Evolutionary conservation across 257 asterid genomes (phyloP), one percentile per base, ranked within the genome.

Genomic region (Plantago elongata): DNA sequence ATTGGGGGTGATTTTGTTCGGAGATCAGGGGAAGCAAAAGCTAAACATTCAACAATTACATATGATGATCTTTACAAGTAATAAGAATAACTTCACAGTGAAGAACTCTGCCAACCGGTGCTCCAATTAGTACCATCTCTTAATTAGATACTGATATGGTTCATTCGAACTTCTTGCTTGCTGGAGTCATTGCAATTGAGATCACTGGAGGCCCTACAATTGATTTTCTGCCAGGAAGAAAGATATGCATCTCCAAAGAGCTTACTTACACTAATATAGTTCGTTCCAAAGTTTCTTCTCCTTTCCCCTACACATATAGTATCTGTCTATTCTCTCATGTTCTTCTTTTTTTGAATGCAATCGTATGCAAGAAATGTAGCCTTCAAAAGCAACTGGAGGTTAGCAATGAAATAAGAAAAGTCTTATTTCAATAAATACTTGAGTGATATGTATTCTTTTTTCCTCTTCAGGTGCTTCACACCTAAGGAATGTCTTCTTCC

Each of bases 21-120:
- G 78, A 69, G 44, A 34, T 63, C 96, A 91, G 98, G 88, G 66
- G 78, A 66, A 61, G 71, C 88, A 45, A 91, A 91, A 74, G 84
- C 84, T 57, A 84, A 79, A 60, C 84, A 79, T 69, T 92, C 92
- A 3, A 86, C 64, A 67, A 74, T 91, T 40, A 69, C 94, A 13
- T 88, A 91, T 68, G 95, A 95, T 61, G 98, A 91, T 69, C 87
- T 88, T 76, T 88, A 86, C 98, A 88, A 94, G 98, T 88, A 69
- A 69, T 42, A 37, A 34, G 3, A 34, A 34, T 34, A 34, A 34
- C 40, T 34, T 34, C 40, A 34, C 40, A 4, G 8, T 7, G 40
- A 34, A 34, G 8, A 34, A 34, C 52, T 48, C 14, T 4, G 13
- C 52, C 4, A 13, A 48, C 3, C 2, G 27, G 27, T 22, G 27